Evolutionary conservation across 2,329 filamentous ascomycete species (phyloP).

Genomic region (Annulohypoxylon truncatum): DNA sequence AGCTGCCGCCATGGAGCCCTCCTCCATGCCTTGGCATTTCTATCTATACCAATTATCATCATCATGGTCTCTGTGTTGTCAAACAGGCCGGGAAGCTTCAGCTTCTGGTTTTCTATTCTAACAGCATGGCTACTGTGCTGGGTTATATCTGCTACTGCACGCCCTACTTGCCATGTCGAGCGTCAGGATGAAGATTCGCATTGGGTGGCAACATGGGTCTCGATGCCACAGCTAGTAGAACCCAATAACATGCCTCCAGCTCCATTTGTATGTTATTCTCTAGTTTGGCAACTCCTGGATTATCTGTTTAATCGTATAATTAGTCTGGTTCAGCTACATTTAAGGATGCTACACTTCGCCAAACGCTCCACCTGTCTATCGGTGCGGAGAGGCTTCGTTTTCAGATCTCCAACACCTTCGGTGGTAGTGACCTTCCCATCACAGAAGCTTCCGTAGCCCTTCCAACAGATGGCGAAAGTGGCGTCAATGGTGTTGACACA

Average conservation of each 20-base stretch:
- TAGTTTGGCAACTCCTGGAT: not conserved
- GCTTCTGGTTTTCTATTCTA: conserved; percentile 31
- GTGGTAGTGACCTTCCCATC: conserved; percentile 68
- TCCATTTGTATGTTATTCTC: conserved; percentile 63
- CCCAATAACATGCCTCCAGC: conserved; percentile 69
- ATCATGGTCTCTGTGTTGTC: conserved; percentile 18
- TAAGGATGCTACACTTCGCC: conserved; percentile 71
- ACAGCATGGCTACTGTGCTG: conserved; percentile 41
- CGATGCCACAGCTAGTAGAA: conserved; percentile 75
- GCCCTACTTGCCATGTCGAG: conserved; percentile 27
- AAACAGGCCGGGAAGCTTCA: conserved; percentile 32
- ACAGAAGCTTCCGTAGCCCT: conserved; percentile 69
- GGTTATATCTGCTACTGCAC: conserved; percentile 25
- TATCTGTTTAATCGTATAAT: conserved; percentile 21
- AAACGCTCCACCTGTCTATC: conserved; percentile 71
- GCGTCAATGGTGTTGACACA: conserved; percentile 63
- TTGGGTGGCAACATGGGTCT: conserved; percentile 73
- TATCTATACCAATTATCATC: conserved; percentile 4
- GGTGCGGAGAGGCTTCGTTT: conserved; percentile 68
- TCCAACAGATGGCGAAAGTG: conserved; percentile 64
- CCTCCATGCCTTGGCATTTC: conserved; percentile 17
- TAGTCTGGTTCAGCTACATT: conserved; percentile 62
- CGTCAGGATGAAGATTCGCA: conserved; percentile 55
- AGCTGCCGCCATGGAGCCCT: conserved; percentile 19
- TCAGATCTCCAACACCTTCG: conserved; percentile 74